Evolutionary conservation across 805 yeast species (phyloP).

Genomic region (Candida fluviatilis): DNA sequence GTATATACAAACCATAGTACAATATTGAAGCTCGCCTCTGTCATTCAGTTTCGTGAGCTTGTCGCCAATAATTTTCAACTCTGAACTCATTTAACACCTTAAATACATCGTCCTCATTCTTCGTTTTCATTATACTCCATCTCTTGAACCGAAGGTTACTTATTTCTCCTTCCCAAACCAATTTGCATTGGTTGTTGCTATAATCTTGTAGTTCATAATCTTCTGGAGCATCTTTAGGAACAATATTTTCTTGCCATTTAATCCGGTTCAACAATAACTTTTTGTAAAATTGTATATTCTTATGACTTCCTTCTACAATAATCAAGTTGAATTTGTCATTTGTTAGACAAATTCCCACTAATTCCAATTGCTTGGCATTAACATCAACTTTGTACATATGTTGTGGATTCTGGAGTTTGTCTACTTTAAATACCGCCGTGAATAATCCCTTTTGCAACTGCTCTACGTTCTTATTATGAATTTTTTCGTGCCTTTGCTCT

Average conservation of each 20-base stretch:
- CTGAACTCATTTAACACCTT: constrained; percentile 47
- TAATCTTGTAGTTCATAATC: constrained; percentile 26
- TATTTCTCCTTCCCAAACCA: constrained; percentile 73
- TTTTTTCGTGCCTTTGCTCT: constrained; percentile 54
- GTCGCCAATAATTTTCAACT: constrained; percentile 58
- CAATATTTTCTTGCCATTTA: constrained; percentile 59
- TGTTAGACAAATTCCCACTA: constrained; percentile 60
- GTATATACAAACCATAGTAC: no score
- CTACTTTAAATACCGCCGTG: constrained; percentile 57
- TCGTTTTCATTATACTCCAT: constrained; percentile 64
- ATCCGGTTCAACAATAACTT: constrained; percentile 59
- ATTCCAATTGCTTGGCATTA: constrained; percentile 69
- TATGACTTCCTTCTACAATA: constrained; percentile 71
- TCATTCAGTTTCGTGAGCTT: constrained; percentile 16
- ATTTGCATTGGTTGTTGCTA: constrained; percentile 38
- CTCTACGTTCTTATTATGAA: constrained; percentile 29
- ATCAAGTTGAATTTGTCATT: constrained; percentile 50
- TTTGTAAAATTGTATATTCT: constrained; percentile 57
- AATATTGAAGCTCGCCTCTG: no score
- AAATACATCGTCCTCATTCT: constrained; percentile 47
- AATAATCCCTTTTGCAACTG: constrained; percentile 51
- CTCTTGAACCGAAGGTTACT: constrained; percentile 50
- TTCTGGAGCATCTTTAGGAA: constrained; percentile 19
- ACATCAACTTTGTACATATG: constrained; percentile 71
- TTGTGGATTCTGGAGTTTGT: constrained; percentile 54